phyloP scores from a whole-genome alignment of 2,329 filamentous ascomycete genomes.

The Exophiala xenobiotica region DNA sequence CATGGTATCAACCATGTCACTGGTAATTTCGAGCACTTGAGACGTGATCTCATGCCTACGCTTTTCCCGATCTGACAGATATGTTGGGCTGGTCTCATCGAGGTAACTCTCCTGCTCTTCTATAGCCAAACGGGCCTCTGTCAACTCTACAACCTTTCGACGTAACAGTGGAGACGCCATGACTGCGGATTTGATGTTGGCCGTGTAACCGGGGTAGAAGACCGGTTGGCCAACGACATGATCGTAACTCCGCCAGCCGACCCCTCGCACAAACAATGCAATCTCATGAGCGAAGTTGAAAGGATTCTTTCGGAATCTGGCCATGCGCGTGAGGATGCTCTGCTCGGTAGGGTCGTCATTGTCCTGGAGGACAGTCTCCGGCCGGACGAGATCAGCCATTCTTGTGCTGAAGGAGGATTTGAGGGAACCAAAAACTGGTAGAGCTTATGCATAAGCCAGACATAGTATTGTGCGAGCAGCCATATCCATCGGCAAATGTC shows the following conservation, averaged over 20 bases:
- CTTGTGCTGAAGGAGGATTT: neutral
- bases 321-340: slow-evolving; percentile 68
- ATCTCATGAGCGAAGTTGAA: slow-evolving; percentile 88
- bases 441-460: too few species aligned
- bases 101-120: slow-evolving; percentile 64
- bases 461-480: neutral
- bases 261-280: slow-evolving; percentile 85
- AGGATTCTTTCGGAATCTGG: slow-evolving; percentile 74
- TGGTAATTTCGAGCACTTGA: slow-evolving; percentile 75
- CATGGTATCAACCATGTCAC: slow-evolving; percentile 88
- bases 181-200: slow-evolving; percentile 80
- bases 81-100: slow-evolving; percentile 24
- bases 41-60: slow-evolving; percentile 66
- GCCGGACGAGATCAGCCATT: slow-evolving; percentile 19
- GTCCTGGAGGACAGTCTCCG: slow-evolving; percentile 7
- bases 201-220: slow-evolving; percentile 88
- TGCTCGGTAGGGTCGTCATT: slow-evolving; percentile 20
- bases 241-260: slow-evolving; percentile 94
- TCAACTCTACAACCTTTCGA: slow-evolving; percentile 71
- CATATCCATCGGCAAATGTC: too few species aligned
- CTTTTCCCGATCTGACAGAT: slow-evolving; percentile 38
- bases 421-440: too few species aligned
- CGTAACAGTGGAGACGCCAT: slow-evolving; percentile 74
- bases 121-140: slow-evolving; percentile 68
- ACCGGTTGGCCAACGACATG: slow-evolving; percentile 85